Base-by-base conservation (phyloP, 371 early-diverging fungal species). In the Syncephalastrum contaminatum region DNA sequence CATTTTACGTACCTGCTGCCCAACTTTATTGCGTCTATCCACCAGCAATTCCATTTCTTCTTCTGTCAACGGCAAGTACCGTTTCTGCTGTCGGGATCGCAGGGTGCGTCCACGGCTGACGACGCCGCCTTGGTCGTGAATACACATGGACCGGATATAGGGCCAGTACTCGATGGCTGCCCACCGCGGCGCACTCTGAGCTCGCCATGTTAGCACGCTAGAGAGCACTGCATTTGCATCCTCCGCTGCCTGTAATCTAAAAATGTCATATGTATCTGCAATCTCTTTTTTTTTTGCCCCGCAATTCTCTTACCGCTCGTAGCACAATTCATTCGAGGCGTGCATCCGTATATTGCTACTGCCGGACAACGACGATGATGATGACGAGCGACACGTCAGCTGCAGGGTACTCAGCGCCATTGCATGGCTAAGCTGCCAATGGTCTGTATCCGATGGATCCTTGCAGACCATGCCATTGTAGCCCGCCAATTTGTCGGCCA, bases 151-250 rank as follows among this genome's bases (percentile, higher is more conserved):
- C 51, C 62, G 54, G 40, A 62, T 64, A 21, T 48, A 7, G 19
- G 69, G 69, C 52, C 64, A 39, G 47, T 69, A 69, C 27, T 69
- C 58, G 19, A 47, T 45, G 51, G 53, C 58, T 53, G 43, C 49
- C n/a, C 39, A 44, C 42, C 44, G 51, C 40, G 27, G 19, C 16
- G 16, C 18, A 22, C 7, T 25, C 59, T 24, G 48, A 18, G 24
- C 36, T 47, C 59, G 59, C 59, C 24, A 40, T 36, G 30, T 50
- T 40, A 59, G 59, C 25, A 59, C 13, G 16, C 41, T n/a, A 21
- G 14, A 13, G 4, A 30, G 10, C 5, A 53, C 59, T 19, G 20
- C 53, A 46, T 14, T 46, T 52, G 53, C 30, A 40, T 59, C 59
- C 12, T 22, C 19, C 36, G 50, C 36, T 5, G 36, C 50, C 10